Percentiles rank a stretch among this genome's conserved stretches.
Evolutionary conservation across 305 asterid species (phyloP).

Genomic region (Coffea humblotiana): DNA sequence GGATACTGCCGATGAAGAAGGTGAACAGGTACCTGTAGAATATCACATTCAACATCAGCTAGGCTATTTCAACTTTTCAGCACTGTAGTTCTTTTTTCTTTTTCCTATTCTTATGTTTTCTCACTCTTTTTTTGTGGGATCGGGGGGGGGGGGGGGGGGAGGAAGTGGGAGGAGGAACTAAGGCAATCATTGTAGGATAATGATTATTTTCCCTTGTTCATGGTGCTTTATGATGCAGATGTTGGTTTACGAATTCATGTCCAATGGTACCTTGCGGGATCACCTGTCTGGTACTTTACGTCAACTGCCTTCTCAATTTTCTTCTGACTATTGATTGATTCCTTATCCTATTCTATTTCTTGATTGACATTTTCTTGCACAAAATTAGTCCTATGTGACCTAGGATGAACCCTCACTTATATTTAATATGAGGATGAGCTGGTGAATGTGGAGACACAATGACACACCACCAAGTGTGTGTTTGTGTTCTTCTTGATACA

Average conservation of each 20-base stretch:
- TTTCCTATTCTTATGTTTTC: too few species aligned
- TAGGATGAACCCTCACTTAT: neutral
- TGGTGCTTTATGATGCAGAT: conserved; percentile 55
- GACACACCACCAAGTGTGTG: neutral
- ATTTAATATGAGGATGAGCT: neutral
- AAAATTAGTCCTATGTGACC: neutral
- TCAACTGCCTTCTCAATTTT: conserved; percentile 9
- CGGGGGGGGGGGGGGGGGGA: too few species aligned
- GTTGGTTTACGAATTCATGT: conserved; percentile 92
- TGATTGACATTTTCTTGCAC: neutral
- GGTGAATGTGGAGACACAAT: neutral
- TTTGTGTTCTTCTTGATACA: neutral
- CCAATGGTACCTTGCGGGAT: conserved; percentile 86
- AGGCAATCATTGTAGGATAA: neutral
- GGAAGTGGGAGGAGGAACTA: too few species aligned
- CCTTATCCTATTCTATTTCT: neutral
- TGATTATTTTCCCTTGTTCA: conserved; percentile 7
- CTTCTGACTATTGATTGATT: neutral
- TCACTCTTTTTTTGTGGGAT: too few species aligned
- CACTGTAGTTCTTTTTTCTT: too few species aligned
- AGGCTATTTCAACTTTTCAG: neutral
- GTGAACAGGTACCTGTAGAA: conserved; percentile 67
- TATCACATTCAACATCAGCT: too few species aligned
- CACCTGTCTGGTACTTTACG: conserved; percentile 69
- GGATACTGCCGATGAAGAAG: conserved; percentile 95